A percentile compares a stretch with the other conserved stretches of the same genome.
phyloP scores from a whole-genome alignment of 371 early-diverging fungal genomes.

The Thermomucor indicae-seudaticae region DNA sequence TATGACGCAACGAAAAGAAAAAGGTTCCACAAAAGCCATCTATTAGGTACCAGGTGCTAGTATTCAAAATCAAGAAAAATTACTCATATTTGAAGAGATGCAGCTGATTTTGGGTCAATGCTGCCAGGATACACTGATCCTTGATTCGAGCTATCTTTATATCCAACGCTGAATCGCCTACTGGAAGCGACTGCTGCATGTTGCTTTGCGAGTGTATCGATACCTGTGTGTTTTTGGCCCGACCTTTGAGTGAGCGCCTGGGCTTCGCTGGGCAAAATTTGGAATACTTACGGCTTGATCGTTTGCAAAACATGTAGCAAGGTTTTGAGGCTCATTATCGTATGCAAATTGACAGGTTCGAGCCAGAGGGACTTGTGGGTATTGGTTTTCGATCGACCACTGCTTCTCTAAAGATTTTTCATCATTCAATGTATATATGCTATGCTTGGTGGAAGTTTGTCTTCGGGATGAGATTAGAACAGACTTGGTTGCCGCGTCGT shows the following conservation, averaged over 20 bases:
- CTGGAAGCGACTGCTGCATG: not conserved
- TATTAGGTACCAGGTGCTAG: too few species aligned
- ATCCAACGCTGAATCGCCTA: constrained; percentile 1
- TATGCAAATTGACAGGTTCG: constrained; percentile 3
- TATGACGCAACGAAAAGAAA: too few species aligned
- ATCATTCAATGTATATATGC: not conserved
- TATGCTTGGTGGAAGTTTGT: not conserved
- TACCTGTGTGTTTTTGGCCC: not conserved
- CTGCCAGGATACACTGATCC: not conserved
- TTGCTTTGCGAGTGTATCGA: not conserved
- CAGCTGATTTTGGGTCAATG: constrained; percentile 7
- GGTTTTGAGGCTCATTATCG: not conserved
- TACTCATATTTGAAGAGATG: constrained; percentile 6
- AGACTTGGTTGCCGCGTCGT: not conserved
- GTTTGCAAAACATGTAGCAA: constrained; percentile 3
- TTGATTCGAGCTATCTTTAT: constrained; percentile 1
- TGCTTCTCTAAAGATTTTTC: not conserved
- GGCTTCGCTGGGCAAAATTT: too few species aligned
- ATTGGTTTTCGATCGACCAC: constrained; percentile 4
- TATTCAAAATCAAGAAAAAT: not conserved
- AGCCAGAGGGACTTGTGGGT: constrained; percentile 10
- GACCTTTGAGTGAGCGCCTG: too few species aligned
- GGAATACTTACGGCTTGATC: not conserved
- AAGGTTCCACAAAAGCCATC: too few species aligned
- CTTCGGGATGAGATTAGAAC: constrained; percentile 6